phyloP scores from a whole-genome alignment of 2,329 filamentous ascomycete genomes.

The Zymoseptoria brevis region DNA sequence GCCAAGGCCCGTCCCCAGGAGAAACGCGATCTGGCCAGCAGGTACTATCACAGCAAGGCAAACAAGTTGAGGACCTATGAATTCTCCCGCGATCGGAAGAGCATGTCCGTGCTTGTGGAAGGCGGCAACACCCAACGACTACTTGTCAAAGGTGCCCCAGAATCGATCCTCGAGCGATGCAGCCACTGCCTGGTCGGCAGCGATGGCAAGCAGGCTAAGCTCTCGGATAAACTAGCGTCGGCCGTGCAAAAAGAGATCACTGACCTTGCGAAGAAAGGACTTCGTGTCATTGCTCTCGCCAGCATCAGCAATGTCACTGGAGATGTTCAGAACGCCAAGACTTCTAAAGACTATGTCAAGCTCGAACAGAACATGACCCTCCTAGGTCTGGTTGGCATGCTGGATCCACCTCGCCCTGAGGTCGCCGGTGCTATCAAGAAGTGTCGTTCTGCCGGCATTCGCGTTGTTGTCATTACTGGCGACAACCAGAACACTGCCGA shows the following conservation, averaged over 20 bases:
- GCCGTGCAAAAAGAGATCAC: constrained; percentile 72
- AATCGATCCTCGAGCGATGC: constrained; percentile 89
- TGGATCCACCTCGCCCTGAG: constrained; percentile 91
- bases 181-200: constrained; percentile 70
- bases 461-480: constrained; percentile 95
- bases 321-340: constrained; percentile 64
- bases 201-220: constrained; percentile 65
- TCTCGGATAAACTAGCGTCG: constrained; percentile 61
- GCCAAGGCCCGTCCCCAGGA: constrained; percentile 45
- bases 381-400: constrained; percentile 88
- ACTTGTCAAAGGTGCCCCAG: constrained; percentile 91
- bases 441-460: constrained; percentile 87
- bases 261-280: constrained; percentile 82
- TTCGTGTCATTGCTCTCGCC: constrained; percentile 90
- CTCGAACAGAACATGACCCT: constrained; percentile 93
- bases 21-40: constrained; percentile 72
- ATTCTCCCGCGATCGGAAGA: constrained; percentile 96
- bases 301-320: constrained; percentile 68
- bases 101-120: constrained; percentile 91
- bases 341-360: constrained; percentile 72
- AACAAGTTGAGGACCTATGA: constrained; percentile 81
- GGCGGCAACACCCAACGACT: constrained; percentile 65
- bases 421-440: constrained; percentile 77
- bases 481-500: constrained; percentile 98
- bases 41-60: constrained; percentile 70